Base-by-base conservation (phyloP, 768 basidiomycete species). In the Mycena alexandri region DNA sequence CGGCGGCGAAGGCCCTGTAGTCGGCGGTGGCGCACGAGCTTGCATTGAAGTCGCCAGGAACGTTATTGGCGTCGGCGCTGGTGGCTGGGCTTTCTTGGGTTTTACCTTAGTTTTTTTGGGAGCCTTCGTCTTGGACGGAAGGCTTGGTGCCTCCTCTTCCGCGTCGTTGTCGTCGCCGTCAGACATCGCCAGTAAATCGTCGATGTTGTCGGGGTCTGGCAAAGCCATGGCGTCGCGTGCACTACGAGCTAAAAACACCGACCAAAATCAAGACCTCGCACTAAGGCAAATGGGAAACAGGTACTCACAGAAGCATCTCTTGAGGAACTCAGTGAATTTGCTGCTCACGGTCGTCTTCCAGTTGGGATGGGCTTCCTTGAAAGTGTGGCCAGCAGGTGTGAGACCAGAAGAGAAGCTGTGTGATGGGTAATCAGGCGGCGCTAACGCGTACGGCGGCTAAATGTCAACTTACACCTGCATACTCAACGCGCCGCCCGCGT, bases 171-270 rank as follows among this genome's bases (percentile, higher is more conserved):
- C n/a, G 33, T 29, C 29, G n/a, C n/a, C 6, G 13, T 47, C n/a
- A 34, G 24, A 11, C 19, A 29, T 29, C 29, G 36, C 13, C 5
- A 29, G 8, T 8, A 59, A 22, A 33, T 41, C 48, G 50, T 61
- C 59, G 8, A n/a, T 1, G 11, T 4, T 14, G 36, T 44, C 51
- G 19, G 38, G 11, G 1, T 43, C 36, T 10, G 21, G 24, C 10
- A 62, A 42, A 7, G 61, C 48, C 61, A 62, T 62, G 10, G 61
- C 41, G 19, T 62, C 61, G 8, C 61, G 51, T 2, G n/a, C 25
- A 7, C 17, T 24, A 8, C 61, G 61, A 3, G 61, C 61, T 58
- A 42, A 34, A 5, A 50, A 41, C 14, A 19, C 16, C 13, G n/a
- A n/a, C n/a, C 10, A 19, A 25, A 42, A 16, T 41, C 25, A 29